Evolutionary conservation across 2,329 filamentous ascomycete species (phyloP), one percentile per base, ranked within the genome.

Genomic region (Septoria petroselini): DNA sequence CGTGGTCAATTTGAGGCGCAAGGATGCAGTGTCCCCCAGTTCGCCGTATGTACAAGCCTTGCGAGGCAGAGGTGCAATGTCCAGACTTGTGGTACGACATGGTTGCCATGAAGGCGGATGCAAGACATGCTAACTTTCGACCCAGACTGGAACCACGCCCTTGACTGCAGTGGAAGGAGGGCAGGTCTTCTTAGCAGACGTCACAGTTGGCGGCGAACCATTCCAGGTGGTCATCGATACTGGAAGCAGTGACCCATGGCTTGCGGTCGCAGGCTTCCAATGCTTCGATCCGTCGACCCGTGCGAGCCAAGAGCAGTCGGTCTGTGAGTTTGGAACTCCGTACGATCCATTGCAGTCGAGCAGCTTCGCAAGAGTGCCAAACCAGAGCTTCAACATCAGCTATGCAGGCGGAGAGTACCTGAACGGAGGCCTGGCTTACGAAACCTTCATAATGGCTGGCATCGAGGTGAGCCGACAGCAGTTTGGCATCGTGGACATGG

Each of bases 161-260:
- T 48, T 64, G 9, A 23, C 55, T 2, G 47, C 54, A 1, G 60
- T 61, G 3, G 52, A 54, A 39, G 57, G 58, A 3, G 66, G 66
- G 15, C 55, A 58, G 8, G 61, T 67, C 23, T 67, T 66, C 41
- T 55, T 65, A 3, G 63, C 63, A 12, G 54, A 59, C 12, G 57
- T 66, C 18, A 55, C 53, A 3, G 55, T 67, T 6, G 65, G 65
- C 14, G 57, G 57, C 9, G 55, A 66, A 37, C 44, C 50, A 4
- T 67, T 75, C 48, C 48, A 67, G 1, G 58, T 70, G 2, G 65
- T 73, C 8, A 62, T 77, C 41, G 75, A 77, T 50, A 76, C 73
- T 2, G 75, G 74, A 8, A 74, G 71, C 47, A 71, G 69, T 42
- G 75, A 77, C 48, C 75, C 73, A 1, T 77, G 74, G 70, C 58